phyloP scores from a whole-genome alignment of 257 asterid genomes.

The Leptodermis oblonga region DNA sequence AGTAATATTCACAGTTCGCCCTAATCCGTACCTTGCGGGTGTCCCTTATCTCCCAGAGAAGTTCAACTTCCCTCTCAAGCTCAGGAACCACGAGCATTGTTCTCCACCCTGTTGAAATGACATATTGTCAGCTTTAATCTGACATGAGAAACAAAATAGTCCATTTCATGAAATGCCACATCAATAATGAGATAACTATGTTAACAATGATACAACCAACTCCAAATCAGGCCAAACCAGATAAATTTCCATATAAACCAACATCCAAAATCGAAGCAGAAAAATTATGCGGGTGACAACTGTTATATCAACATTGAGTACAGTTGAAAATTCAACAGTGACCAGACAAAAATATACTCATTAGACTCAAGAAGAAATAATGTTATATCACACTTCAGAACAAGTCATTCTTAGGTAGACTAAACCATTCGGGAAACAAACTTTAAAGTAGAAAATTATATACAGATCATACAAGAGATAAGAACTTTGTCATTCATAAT shows the following conservation, averaged over 20 bases:
- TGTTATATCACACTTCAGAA: not conserved
- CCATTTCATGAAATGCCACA: conserved; percentile 14
- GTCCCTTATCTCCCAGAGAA: conserved; percentile 67
- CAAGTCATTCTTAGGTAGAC: not conserved
- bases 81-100: conserved; percentile 99
- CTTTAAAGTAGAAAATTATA: not conserved
- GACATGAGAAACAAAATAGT: conserved; percentile 1
- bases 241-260: not conserved
- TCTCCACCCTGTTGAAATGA: conserved; percentile 79
- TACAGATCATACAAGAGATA: not conserved
- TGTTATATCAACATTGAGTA: not conserved
- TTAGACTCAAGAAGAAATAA: not conserved
- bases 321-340: not conserved
- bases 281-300: not conserved
- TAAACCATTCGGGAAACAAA: not conserved
- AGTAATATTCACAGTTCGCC: not conserved
- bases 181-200: not conserved
- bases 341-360: not conserved
- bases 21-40: conserved; percentile 63
- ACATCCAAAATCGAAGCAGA: not conserved
- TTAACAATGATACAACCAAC: not conserved
- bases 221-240: not conserved
- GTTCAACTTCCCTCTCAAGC: conserved; percentile 92
- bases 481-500: not conserved
- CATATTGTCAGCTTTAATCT: no score